Conservation (phyloP, 805 yeast species). For the Wickerhamiella australiensis region DNA sequence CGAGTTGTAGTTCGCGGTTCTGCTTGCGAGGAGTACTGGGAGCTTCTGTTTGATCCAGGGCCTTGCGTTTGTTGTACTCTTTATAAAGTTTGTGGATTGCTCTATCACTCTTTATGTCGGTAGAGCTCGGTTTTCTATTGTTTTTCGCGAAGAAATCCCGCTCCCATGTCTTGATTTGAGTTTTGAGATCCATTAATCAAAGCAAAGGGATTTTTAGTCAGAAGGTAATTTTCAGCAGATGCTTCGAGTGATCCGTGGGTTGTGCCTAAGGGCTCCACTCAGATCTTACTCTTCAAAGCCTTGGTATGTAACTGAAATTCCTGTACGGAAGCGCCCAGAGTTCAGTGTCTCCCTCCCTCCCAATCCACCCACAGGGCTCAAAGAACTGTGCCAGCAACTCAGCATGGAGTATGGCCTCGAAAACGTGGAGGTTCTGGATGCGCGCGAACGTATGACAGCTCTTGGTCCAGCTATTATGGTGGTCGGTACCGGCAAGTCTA, state of each 20-base stretch:
- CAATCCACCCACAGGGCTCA: constrained; percentile 43
- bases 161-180: constrained; percentile 47
- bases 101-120: constrained; percentile 36
- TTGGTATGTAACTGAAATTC: constrained; percentile 42
- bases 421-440: constrained; percentile 53
- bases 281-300: constrained; percentile 29
- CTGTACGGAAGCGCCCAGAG: constrained; percentile 16
- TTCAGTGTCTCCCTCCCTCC: constrained; percentile 44
- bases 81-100: constrained; percentile 26
- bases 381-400: constrained; percentile 36
- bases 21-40: not conserved
- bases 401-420: constrained; percentile 52
- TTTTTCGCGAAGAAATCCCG: constrained; percentile 31
- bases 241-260: not conserved
- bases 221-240: not conserved
- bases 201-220: not conserved
- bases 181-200: constrained; percentile 26
- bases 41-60: not conserved
- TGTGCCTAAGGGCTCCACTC: not conserved
- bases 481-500: constrained; percentile 63
- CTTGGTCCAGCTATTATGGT: constrained; percentile 40
- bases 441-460: constrained; percentile 31
- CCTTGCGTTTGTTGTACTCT: constrained; percentile 5
- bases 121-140: constrained; percentile 37
- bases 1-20: not conserved